A percentile compares a stretch with the other conserved stretches of the same genome.
phyloP scores from a whole-genome alignment of 768 basidiomycete species.

The Coprinellus micaceus region DNA sequence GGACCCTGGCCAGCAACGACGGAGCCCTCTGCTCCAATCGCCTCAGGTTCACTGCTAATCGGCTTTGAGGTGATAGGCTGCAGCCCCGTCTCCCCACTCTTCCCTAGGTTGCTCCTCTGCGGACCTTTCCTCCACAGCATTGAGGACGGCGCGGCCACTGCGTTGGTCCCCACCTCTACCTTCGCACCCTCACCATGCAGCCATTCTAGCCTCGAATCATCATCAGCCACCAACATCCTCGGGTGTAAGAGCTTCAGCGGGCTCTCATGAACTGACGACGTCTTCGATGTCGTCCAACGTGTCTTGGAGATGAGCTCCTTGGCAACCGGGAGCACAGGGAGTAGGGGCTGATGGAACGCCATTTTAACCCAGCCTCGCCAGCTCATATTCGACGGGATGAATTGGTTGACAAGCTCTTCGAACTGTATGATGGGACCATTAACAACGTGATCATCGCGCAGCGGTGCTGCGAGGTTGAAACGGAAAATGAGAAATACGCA shows the following conservation, averaged over 20 bases:
- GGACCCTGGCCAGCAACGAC: too few species aligned
- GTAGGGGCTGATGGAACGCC: constrained; percentile 74
- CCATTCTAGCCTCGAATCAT: constrained; percentile 23
- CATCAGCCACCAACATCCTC: constrained; percentile 22
- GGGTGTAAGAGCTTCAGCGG: constrained; percentile 32
- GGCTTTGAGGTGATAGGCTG: too few species aligned
- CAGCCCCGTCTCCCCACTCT: too few species aligned
- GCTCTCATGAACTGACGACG: constrained; percentile 28
- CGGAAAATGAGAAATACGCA: constrained; percentile 33
- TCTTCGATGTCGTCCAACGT: constrained; percentile 56
- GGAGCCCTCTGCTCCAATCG: too few species aligned
- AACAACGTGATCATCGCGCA: too few species aligned
- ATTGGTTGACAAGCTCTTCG: constrained; percentile 75
- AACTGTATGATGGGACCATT: constrained; percentile 61
- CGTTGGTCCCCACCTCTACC: not conserved
- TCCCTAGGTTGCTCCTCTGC: too few species aligned
- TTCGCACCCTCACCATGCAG: constrained; percentile 13
- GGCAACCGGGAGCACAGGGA: constrained; percentile 76
- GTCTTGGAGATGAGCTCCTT: constrained; percentile 77
- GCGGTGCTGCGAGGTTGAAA: too few species aligned
- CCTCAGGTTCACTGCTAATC: too few species aligned
- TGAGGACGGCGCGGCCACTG: too few species aligned
- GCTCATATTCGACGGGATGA: constrained; percentile 71
- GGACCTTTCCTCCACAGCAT: too few species aligned
- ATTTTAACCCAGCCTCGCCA: constrained; percentile 84